Percentiles rank a stretch among this genome's conserved stretches.
phyloP scores from a whole-genome alignment of 768 basidiomycete genomes.

The Kwoniella sp. region DNA sequence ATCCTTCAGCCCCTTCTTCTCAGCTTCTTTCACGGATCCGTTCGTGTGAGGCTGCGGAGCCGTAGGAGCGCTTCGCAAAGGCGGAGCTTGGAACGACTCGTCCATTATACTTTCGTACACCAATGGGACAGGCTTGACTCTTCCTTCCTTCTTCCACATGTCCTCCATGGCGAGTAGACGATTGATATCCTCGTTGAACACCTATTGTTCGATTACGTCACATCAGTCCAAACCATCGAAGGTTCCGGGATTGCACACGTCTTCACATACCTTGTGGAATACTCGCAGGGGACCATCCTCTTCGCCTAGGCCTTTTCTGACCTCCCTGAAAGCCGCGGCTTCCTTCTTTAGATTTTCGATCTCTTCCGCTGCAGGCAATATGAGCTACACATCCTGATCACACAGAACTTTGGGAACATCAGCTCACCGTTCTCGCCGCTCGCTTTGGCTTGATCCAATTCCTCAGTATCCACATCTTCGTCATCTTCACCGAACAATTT shows the following conservation, averaged over 20 bases:
- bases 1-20: conserved; percentile 67
- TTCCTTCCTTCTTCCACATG: conserved; percentile 80
- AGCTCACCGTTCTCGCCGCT: conserved; percentile 85
- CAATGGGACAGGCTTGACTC: conserved; percentile 82
- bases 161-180: conserved; percentile 90
- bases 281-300: conserved; percentile 67
- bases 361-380: conserved; percentile 68
- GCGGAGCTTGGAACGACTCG: conserved; percentile 62
- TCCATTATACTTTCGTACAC: conserved; percentile 75
- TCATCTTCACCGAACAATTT: conserved; percentile 91
- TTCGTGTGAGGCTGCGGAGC: conserved; percentile 13
- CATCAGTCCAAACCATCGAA: no score
- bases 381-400: conserved; percentile 11
- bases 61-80: conserved; percentile 51
- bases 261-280: conserved; percentile 76
- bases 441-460: conserved; percentile 88
- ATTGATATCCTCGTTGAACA: conserved; percentile 82
- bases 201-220: conserved; percentile 61
- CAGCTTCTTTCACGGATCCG: conserved; percentile 9
- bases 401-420: not conserved
- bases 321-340: conserved; percentile 80
- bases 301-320: conserved; percentile 68
- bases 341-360: conserved; percentile 87
- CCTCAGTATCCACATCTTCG: conserved; percentile 69
- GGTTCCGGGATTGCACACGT: not conserved